A percentile compares a stretch with the other conserved stretches of the same genome.
phyloP scores from a whole-genome alignment of 495 filamentous ascomycete genomes.

The Penicillium lagena region DNA sequence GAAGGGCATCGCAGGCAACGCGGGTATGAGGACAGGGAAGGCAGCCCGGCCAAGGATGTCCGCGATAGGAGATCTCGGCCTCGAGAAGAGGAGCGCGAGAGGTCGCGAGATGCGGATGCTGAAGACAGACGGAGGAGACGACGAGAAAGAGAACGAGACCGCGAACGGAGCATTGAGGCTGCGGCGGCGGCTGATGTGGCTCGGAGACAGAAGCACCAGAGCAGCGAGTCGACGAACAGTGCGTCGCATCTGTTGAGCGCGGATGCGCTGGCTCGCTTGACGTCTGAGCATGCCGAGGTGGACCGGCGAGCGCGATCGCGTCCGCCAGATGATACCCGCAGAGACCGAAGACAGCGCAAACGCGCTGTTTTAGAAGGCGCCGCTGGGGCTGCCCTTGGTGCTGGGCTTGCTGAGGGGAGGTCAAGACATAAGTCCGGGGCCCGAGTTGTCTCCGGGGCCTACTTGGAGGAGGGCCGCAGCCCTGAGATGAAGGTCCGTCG shows the following conservation, averaged over 20 bases:
- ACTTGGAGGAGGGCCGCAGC: slow-evolving; percentile 57
- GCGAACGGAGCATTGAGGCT: slow-evolving; percentile 9
- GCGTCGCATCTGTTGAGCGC: slow-evolving; percentile 35
- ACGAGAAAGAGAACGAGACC: slow-evolving; percentile 2
- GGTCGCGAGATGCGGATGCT: slow-evolving; percentile 4
- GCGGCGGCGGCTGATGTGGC: slow-evolving; percentile 8
- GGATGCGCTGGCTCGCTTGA: slow-evolving; percentile 55
- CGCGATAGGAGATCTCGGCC: slow-evolving; percentile 17
- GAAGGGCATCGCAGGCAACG: slow-evolving; percentile 18
- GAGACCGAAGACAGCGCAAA: slow-evolving; percentile 29
- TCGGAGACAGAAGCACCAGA: slow-evolving; percentile 36
- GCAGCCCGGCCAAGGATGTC: slow-evolving; percentile 15
- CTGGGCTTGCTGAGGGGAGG: slow-evolving; percentile 17
- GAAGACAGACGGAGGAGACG: slow-evolving; percentile 12
- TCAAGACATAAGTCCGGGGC: slow-evolving; percentile 42
- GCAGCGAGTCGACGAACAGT: slow-evolving; percentile 34
- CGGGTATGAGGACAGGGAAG: slow-evolving; percentile 7
- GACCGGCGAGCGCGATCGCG: slow-evolving; percentile 13
- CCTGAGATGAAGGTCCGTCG: slow-evolving; percentile 31
- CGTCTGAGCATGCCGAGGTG: slow-evolving; percentile 46
- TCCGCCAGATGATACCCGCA: slow-evolving; percentile 27
- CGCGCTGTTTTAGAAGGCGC: slow-evolving; percentile 20
- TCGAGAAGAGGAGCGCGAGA: slow-evolving; percentile 4
- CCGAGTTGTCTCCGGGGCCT: slow-evolving; percentile 60
- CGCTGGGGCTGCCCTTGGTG: slow-evolving; percentile 12